Evolutionary conservation across 495 filamentous ascomycete genomes (phyloP).

Genomic region (Acidomyces sp.): DNA sequence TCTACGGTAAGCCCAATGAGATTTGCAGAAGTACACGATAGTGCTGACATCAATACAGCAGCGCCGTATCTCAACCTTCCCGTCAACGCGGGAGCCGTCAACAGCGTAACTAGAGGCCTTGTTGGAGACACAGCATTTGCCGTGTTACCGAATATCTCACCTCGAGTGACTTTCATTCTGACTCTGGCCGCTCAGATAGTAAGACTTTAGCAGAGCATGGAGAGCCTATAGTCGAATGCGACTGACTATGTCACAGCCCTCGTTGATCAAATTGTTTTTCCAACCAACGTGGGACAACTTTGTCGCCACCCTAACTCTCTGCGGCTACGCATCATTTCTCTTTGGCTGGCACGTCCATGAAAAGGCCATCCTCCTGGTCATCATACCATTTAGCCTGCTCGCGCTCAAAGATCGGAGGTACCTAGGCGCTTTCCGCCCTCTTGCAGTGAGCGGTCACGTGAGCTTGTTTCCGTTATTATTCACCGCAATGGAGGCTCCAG

Average conservation of each 20-base stretch:
- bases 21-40: not conserved
- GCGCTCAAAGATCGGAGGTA: slow-evolving; percentile 85
- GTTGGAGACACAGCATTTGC: slow-evolving; percentile 95
- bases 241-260: slow-evolving; percentile 38
- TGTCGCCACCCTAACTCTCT: slow-evolving; percentile 80
- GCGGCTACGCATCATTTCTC: slow-evolving; percentile 89
- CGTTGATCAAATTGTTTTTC: slow-evolving; percentile 68
- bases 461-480: slow-evolving; percentile 90
- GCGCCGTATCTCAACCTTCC: slow-evolving; percentile 64
- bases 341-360: slow-evolving; percentile 99
- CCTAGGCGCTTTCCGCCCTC: slow-evolving; percentile 78
- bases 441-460: slow-evolving; percentile 87
- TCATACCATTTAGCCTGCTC: slow-evolving; percentile 90
- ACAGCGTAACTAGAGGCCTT: slow-evolving; percentile 81
- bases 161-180: slow-evolving; percentile 63
- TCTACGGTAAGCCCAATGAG: slow-evolving; percentile 46
- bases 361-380: slow-evolving; percentile 86
- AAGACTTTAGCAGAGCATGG: slow-evolving; percentile 19
- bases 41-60: slow-evolving; percentile 38
- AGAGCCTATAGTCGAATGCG: not conserved
- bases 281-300: slow-evolving; percentile 77
- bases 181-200: slow-evolving; percentile 74
- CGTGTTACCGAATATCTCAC: slow-evolving; percentile 74
- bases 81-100: slow-evolving; percentile 59
- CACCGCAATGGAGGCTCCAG: slow-evolving; percentile 77